phyloP scores from a whole-genome alignment of 495 filamentous ascomycete genomes.

The Penicillium canariense region DNA sequence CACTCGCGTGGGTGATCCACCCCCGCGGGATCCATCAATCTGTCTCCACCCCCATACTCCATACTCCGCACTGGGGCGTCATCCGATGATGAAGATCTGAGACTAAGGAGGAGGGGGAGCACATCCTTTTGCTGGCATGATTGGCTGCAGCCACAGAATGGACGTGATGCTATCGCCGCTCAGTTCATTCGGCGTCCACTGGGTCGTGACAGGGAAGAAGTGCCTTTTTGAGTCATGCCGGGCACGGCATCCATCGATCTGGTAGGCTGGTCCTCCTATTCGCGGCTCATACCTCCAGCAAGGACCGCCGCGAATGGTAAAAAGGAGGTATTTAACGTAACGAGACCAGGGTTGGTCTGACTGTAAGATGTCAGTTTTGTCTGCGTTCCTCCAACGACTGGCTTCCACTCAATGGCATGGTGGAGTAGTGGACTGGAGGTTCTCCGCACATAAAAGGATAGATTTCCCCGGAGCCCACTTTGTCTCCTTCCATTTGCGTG shows the following conservation, averaged over 20 bases:
- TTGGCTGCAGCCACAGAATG: not conserved
- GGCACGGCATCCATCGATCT: not conserved
- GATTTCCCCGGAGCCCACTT: not conserved
- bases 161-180: not conserved
- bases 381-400: too few species aligned
- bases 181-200: conserved; percentile 1
- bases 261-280: not conserved
- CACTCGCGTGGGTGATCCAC: conserved; percentile 18
- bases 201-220: not conserved
- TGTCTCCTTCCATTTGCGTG: not conserved
- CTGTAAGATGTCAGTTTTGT: conserved; percentile 4
- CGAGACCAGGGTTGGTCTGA: too few species aligned
- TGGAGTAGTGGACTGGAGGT: too few species aligned
- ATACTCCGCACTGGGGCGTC: conserved; percentile 6
- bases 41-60: conserved; percentile 8
- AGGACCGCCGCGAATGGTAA: too few species aligned
- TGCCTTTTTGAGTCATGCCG: conserved; percentile 1
- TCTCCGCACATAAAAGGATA: conserved; percentile 7
- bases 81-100: conserved; percentile 5
- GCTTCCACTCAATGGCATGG: too few species aligned
- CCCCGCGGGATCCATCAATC: not conserved
- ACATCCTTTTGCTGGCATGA: not conserved
- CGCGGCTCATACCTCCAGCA: conserved; percentile 2
- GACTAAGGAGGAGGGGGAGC: not conserved
- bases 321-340: too few species aligned